phyloP scores from a whole-genome alignment of 148 eudicot genomes.

The Chenopodium formosanum region DNA sequence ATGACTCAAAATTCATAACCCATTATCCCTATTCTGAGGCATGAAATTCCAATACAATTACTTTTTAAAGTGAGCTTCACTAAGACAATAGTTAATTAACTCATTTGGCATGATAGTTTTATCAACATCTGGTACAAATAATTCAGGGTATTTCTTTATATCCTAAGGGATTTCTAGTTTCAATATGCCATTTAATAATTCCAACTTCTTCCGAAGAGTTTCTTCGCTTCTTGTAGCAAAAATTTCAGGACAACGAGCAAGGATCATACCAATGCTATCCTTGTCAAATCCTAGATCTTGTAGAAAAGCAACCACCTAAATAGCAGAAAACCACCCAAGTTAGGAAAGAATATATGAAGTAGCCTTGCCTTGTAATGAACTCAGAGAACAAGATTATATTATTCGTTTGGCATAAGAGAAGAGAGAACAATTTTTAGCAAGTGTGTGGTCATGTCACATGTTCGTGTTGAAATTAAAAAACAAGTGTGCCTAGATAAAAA shows the following conservation, averaged over 20 bases:
- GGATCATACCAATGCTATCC: slow-evolving; percentile 44
- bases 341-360: background rate
- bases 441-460: too few species aligned
- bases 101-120: slow-evolving; percentile 53
- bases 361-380: background rate
- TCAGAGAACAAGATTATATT: background rate
- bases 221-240: slow-evolving; percentile 53
- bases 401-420: background rate
- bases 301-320: slow-evolving; percentile 67
- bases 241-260: slow-evolving; percentile 78
- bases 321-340: background rate
- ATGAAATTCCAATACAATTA: background rate
- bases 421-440: background rate
- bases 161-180: slow-evolving; percentile 61
- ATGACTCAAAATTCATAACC: background rate
- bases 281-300: slow-evolving; percentile 62
- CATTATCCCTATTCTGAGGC: background rate
- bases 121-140: slow-evolving; percentile 62
- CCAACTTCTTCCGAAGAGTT: slow-evolving; percentile 61
- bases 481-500: too few species aligned
- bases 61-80: background rate
- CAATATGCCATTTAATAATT: slow-evolving; percentile 51
- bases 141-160: slow-evolving; percentile 77
- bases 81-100: background rate
- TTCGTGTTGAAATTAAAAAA: too few species aligned